Evolutionary conservation across 805 yeast genomes (phyloP).

Genomic region (Pichia eremophila): DNA sequence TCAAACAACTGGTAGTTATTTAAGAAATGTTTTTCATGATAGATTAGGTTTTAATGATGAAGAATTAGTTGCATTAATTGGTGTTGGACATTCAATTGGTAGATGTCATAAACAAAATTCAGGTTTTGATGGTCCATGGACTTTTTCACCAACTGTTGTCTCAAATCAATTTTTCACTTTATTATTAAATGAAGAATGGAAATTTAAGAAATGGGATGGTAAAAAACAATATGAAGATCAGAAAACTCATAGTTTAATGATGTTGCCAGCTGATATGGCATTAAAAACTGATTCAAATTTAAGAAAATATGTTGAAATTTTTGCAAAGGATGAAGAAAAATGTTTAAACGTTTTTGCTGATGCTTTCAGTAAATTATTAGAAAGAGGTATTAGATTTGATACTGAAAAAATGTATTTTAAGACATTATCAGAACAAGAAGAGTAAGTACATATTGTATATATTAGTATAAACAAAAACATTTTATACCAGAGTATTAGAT

Average conservation of each 20-base stretch:
- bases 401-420: slow-evolving; percentile 40
- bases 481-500: too few relatives aligned
- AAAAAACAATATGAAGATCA: slow-evolving; percentile 56
- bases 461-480: too few relatives aligned
- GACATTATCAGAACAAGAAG: slow-evolving; percentile 62
- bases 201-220: slow-evolving; percentile 47
- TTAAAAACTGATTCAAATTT: slow-evolving; percentile 38
- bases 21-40: slow-evolving; percentile 32
- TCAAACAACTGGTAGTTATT: slow-evolving; percentile 34
- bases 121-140: slow-evolving; percentile 89
- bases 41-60: slow-evolving; percentile 40
- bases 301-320: slow-evolving; percentile 35
- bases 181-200: slow-evolving; percentile 49
- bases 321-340: slow-evolving; percentile 39
- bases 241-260: slow-evolving; percentile 44
- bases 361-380: slow-evolving; percentile 43
- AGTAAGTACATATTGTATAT: not conserved
- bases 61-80: slow-evolving; percentile 38
- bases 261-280: slow-evolving; percentile 52
- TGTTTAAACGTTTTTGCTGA: slow-evolving; percentile 41
- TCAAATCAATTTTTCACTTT: slow-evolving; percentile 65
- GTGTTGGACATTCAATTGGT: slow-evolving; percentile 40
- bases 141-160: slow-evolving; percentile 66
- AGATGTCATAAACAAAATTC: slow-evolving; percentile 45
- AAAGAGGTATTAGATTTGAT: slow-evolving; percentile 61